Percentiles rank a stretch among this genome's conserved stretches.
phyloP scores from a whole-genome alignment of 495 filamentous ascomycete species.

The Daldinia decipiens region DNA sequence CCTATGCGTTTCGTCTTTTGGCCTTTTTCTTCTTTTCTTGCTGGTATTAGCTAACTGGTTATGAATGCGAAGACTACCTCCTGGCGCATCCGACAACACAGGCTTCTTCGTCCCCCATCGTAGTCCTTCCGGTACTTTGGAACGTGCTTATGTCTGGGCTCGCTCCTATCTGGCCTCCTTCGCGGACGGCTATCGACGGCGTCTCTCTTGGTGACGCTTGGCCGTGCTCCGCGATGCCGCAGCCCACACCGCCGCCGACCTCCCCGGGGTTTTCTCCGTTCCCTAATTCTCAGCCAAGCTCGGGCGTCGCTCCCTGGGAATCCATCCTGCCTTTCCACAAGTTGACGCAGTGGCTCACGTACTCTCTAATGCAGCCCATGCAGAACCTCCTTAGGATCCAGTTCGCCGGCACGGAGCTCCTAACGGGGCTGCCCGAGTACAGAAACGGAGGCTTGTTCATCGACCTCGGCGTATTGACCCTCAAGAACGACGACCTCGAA shows the following conservation, averaged over 20 bases:
- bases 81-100: slow-evolving; percentile 90
- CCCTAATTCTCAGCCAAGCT: slow-evolving; percentile 51
- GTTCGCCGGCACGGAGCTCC: slow-evolving; percentile 78
- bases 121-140: slow-evolving; percentile 93
- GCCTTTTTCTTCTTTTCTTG: background rate
- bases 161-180: slow-evolving; percentile 86
- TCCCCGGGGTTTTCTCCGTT: slow-evolving; percentile 59
- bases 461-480: slow-evolving; percentile 79
- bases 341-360: slow-evolving; percentile 88
- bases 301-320: slow-evolving; percentile 78
- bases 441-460: slow-evolving; percentile 87
- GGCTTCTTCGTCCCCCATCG: slow-evolving; percentile 85
- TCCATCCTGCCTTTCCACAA: slow-evolving; percentile 95
- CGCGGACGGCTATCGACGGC: slow-evolving; percentile 88
- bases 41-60: slow-evolving; percentile 28
- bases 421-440: slow-evolving; percentile 89
- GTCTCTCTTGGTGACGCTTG: slow-evolving; percentile 93
- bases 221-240: slow-evolving; percentile 85
- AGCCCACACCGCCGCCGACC: slow-evolving; percentile 65
- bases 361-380: slow-evolving; percentile 91
- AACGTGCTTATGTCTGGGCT: slow-evolving; percentile 88
- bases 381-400: slow-evolving; percentile 76
- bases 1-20: slow-evolving; percentile 1
- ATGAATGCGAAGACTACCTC: slow-evolving; percentile 74
- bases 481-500: slow-evolving; percentile 73